These are phyloP conservation scores for Aspergillus biplanus DNA, from an alignment of 495 filamentous ascomycete species.

Conservation along the genomic window DNA sequence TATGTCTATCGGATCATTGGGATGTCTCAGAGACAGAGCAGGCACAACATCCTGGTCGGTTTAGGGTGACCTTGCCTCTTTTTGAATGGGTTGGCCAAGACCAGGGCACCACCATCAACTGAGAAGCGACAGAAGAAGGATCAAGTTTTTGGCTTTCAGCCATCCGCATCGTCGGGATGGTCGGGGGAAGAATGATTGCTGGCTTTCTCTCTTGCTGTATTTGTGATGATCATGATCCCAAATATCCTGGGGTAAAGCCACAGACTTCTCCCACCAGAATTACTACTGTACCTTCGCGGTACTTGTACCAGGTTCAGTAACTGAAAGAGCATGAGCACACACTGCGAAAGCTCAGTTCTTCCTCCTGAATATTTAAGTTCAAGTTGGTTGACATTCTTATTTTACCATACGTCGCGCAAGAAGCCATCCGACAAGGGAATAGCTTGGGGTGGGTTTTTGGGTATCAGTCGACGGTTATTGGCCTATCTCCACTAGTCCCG, in stretches of 20 bases:
- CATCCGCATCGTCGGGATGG: constrained; percentile 1
- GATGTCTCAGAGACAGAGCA: background rate
- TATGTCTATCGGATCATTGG: background rate
- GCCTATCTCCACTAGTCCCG: background rate
- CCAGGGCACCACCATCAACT: background rate
- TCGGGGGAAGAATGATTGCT: background rate
- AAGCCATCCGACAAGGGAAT: background rate
- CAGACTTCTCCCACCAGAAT: background rate
- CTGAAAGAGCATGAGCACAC: no score
- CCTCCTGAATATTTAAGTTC: background rate
- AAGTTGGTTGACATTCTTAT: background rate
- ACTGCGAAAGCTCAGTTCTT: background rate
- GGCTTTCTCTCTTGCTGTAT: background rate
- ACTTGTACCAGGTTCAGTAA: no score
- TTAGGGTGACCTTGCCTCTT: background rate
- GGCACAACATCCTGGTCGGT: constrained; percentile 4
- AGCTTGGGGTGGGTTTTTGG: background rate
- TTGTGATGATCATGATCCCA: background rate
- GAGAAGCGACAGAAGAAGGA: background rate
- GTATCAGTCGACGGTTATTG: constrained; percentile 1
- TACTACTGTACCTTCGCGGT: background rate
- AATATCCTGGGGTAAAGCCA: background rate
- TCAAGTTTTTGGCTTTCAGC: background rate
- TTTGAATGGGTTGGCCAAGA: background rate
- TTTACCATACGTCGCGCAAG: background rate